Conservation (phyloP, 2,329 filamentous ascomycete species). For the Septoria linicola region DNA sequence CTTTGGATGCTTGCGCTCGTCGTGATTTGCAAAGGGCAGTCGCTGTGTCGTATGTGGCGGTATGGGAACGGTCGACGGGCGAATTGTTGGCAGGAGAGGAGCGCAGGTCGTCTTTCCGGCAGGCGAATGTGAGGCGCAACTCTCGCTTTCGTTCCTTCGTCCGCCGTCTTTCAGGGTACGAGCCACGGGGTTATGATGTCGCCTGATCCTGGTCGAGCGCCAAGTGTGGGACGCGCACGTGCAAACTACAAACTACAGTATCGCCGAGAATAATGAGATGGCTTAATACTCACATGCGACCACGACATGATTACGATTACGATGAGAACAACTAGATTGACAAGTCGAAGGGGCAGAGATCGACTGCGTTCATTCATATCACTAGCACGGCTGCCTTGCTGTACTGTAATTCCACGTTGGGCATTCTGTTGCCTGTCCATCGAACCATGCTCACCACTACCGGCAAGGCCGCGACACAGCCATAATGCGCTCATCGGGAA, state of each 20-base stretch:
- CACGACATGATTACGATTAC: not conserved
- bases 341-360: not conserved
- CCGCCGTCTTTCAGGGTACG: no score
- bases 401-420: not conserved
- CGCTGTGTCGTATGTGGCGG: not conserved
- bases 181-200: conserved; percentile 4
- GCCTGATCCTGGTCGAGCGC: not conserved
- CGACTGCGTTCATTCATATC: not conserved
- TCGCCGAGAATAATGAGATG: not conserved
- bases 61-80: not conserved
- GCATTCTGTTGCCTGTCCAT: conserved; percentile 13
- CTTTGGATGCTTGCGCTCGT: not conserved
- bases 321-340: not conserved
- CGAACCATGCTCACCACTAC: not conserved
- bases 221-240: not conserved
- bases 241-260: not conserved
- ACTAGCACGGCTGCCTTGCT: not conserved
- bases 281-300: no score
- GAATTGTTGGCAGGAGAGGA: not conserved
- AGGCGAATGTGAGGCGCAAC: not conserved
- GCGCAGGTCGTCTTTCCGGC: not conserved
- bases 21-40: not conserved
- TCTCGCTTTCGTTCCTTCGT: not conserved
- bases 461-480: not conserved
- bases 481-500: not conserved